phyloP scores from a whole-genome alignment of 495 filamentous ascomycete genomes.

The Penicillium atrosanguineum region DNA sequence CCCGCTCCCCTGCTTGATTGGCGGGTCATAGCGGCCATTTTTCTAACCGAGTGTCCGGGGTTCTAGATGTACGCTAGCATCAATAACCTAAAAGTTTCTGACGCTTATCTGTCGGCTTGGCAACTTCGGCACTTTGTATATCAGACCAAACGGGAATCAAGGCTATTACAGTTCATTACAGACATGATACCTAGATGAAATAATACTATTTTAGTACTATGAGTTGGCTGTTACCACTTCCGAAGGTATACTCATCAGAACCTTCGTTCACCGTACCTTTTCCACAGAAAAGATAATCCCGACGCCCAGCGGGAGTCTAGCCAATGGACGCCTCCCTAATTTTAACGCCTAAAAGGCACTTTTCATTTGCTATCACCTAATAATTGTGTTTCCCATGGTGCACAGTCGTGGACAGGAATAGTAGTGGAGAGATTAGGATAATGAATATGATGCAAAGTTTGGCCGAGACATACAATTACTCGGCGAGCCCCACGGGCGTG shows the following conservation, averaged over 20 bases:
- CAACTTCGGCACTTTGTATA: background rate
- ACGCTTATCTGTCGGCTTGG: background rate
- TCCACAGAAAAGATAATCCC: background rate
- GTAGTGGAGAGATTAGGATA: background rate
- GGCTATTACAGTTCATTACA: background rate
- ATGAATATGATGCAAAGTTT: background rate
- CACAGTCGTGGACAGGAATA: too few species aligned
- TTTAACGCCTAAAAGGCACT: background rate
- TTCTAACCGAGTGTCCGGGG: background rate
- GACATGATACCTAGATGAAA: background rate
- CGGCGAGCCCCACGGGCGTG: background rate
- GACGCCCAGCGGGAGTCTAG: background rate
- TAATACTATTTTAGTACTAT: background rate
- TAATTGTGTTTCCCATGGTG: background rate
- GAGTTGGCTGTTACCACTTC: background rate
- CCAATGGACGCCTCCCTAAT: background rate
- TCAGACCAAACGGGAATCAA: background rate
- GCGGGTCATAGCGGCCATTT: background rate
- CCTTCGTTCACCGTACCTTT: background rate
- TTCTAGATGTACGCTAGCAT: background rate
- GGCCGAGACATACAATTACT: background rate
- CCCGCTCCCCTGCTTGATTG: background rate
- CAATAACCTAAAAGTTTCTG: background rate
- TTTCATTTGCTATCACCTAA: background rate
- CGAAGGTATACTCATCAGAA: background rate